A percentile compares a stretch with the other conserved stretches of the same genome.
Evolutionary conservation across 306 rosid genomes (phyloP).

Genomic region (Mimosa bimucronata): DNA sequence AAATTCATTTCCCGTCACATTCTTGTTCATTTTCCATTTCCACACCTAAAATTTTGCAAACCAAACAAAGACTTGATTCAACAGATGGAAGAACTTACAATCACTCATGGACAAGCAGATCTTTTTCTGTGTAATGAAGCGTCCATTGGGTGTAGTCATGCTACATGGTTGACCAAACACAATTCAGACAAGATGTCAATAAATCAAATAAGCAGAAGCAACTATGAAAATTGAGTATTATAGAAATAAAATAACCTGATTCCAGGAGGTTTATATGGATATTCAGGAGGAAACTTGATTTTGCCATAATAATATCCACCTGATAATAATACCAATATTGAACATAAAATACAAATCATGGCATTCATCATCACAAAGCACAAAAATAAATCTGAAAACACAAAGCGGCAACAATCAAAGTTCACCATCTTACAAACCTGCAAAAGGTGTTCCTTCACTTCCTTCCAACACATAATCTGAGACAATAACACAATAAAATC

Average conservation of each 20-base stretch:
- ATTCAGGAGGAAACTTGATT: constrained; percentile 89
- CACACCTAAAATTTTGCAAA: background rate
- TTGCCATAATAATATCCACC: constrained; percentile 98
- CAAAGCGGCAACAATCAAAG: constrained; percentile 30
- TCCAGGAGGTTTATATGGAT: constrained; percentile 98
- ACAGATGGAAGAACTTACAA: constrained; percentile 47
- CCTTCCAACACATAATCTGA: constrained; percentile 98
- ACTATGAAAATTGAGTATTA: constrained; percentile 10
- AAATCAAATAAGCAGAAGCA: constrained; percentile 13
- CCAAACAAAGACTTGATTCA: background rate
- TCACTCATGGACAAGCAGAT: constrained; percentile 85
- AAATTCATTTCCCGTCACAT: background rate
- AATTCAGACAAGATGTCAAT: constrained; percentile 16
- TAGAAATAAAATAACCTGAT: constrained; percentile 63
- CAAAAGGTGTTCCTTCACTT: constrained; percentile 97
- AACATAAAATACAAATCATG: constrained; percentile 12
- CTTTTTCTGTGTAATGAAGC: constrained; percentile 94
- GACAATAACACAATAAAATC: constrained; percentile 37
- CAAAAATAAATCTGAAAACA: constrained; percentile 13
- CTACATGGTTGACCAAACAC: constrained; percentile 47
- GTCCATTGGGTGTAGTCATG: constrained; percentile 97
- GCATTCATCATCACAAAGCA: constrained; percentile 20
- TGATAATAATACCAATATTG: constrained; percentile 17
- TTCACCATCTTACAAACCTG: constrained; percentile 58
- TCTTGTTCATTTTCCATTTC: background rate